Base-by-base conservation (phyloP, 2,329 filamentous ascomycete species). In the Ophiostoma montium region DNA sequence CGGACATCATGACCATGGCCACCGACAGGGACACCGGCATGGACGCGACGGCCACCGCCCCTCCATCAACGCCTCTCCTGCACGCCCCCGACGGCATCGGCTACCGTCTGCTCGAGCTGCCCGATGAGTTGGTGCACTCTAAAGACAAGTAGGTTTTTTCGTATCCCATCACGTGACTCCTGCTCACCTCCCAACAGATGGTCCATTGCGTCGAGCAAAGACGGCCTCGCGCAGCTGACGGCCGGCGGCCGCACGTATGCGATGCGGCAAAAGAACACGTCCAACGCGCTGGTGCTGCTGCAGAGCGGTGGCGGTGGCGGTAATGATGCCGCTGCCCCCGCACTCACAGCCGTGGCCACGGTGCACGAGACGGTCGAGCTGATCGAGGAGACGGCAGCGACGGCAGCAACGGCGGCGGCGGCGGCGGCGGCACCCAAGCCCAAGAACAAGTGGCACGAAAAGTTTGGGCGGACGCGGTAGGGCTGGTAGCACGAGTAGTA, bases 221-320 rank as follows among this genome's bases (percentile, higher is more conserved):
- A 67, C 71, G 54, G 68, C 70, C 12, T 72, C 12, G 76, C 76
- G 23, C 59, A 79, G 38, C 68, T 82, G 48, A 71, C 65, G 56
- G 69, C 70, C 1, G 69, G 68, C 3, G 61, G 65, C 48, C 72
- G 70, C 56, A 72, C 70, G 15, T 82, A 79, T 63, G 69, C 69
- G 6, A 67, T 82, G 43, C 75, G 74, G 30, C 78, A 82, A 58
- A 82, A 82, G 60, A 82, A 81, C 60, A 81, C 78, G 0, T 82
- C 78, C 42, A 82, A 82, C 58, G 72, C 74, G n/a, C 67, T 82
- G 43, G 73, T 81, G 57, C 60, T 82, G 3, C 65, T 82, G 31
- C 60, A 15, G 2, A 42, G 39, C 23, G 2, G 15, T 2, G 38
- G 21, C 38, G 5, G n/a, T 12, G 35, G 5, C 36, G 36, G 23